Conservation (phyloP, 2,329 filamentous ascomycete species). For the Sporothrix brunneoviolacea region DNA sequence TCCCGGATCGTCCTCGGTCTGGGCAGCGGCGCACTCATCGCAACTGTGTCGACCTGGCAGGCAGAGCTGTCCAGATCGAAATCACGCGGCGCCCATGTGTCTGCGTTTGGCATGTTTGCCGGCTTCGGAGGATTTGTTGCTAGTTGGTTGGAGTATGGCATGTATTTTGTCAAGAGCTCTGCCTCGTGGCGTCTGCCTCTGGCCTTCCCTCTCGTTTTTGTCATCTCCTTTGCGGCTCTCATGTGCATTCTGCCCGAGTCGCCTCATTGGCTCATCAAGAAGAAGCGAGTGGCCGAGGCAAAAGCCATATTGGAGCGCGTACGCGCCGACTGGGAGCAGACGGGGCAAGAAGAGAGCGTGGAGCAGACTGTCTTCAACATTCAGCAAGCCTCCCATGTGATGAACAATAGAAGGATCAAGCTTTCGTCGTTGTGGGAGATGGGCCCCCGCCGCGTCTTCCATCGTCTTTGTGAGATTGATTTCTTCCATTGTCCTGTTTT, state of each 20-base stretch:
- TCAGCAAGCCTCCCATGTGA: background rate
- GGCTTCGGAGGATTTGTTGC: conserved; percentile 19
- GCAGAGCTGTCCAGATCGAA: conserved; percentile 39
- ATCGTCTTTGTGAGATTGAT: no score
- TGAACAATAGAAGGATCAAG: background rate
- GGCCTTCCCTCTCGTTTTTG: conserved; percentile 33
- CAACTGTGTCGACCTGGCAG: conserved; percentile 41
- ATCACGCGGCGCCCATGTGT: conserved; percentile 39
- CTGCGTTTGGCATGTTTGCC: conserved; percentile 37
- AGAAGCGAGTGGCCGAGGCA: background rate
- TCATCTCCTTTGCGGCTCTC: conserved; percentile 27
- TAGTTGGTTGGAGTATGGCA: conserved; percentile 45
- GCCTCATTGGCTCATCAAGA: conserved; percentile 29
- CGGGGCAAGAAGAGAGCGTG: background rate
- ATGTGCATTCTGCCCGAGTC: conserved; percentile 35
- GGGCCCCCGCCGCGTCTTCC: no score
- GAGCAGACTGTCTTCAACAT: conserved; percentile 1
- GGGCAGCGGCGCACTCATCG: conserved; percentile 45
- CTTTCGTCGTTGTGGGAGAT: no score
- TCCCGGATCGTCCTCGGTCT: conserved; percentile 45
- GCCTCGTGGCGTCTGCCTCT: conserved; percentile 51
- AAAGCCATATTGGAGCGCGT: background rate
- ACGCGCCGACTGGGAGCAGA: background rate
- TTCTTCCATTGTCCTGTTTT: no score
- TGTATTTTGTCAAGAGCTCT: conserved; percentile 34